Evolutionary conservation across 2,329 filamentous ascomycete genomes (phyloP).

Genomic region (Fusarium fujikuroi): DNA sequence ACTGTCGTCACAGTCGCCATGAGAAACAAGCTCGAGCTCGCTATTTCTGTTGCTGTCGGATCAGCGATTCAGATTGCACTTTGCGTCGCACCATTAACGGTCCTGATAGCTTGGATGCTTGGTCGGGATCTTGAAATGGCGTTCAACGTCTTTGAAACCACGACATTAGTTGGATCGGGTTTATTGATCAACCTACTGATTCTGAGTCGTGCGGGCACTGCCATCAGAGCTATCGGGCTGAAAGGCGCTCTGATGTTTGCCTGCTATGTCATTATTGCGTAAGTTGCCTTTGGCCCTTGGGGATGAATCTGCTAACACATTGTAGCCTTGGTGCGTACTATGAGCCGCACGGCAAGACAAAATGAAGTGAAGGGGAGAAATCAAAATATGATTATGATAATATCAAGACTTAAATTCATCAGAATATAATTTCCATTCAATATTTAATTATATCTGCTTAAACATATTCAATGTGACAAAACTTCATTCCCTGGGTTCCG

Average conservation of each 20-base stretch:
- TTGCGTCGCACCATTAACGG: slow-evolving; percentile 69
- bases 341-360: slow-evolving; percentile 19
- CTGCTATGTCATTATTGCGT: slow-evolving; percentile 63
- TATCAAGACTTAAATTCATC: slow-evolving; percentile 8
- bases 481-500: no score
- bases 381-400: slow-evolving; percentile 11
- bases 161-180: slow-evolving; percentile 75
- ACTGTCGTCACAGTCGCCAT: slow-evolving; percentile 68
- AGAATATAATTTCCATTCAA: background rate
- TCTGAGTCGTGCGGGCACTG: slow-evolving; percentile 76
- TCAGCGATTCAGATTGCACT: slow-evolving; percentile 71
- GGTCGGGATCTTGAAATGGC: slow-evolving; percentile 70
- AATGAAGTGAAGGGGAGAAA: background rate
- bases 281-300: background rate
- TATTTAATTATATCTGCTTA: no score
- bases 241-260: slow-evolving; percentile 68
- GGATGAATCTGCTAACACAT: background rate
- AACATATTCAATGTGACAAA: no score
- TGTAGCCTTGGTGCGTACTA: slow-evolving; percentile 31
- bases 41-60: slow-evolving; percentile 69
- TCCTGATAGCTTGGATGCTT: slow-evolving; percentile 69
- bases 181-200: slow-evolving; percentile 82
- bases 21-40: slow-evolving; percentile 71
- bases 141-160: slow-evolving; percentile 80
- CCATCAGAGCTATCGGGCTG: slow-evolving; percentile 59